These are phyloP conservation scores for Trichoderma reesei DNA, from an alignment of 495 filamentous ascomycete species.

Conservation along the genomic window DNA sequence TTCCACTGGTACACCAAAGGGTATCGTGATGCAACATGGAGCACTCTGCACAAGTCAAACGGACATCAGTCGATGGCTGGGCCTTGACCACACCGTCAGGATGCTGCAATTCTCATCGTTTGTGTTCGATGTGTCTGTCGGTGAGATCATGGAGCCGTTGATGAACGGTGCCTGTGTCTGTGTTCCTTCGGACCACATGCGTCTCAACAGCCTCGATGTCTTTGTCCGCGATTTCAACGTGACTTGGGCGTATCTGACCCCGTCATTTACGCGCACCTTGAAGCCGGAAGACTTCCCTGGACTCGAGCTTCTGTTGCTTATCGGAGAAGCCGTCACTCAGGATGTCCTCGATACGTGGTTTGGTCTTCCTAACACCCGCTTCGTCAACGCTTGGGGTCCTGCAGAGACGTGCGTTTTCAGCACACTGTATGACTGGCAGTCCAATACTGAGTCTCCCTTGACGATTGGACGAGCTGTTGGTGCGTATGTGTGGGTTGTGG, in stretches of 20 bases:
- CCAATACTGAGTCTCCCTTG: constrained; percentile 17
- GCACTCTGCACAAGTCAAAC: not conserved
- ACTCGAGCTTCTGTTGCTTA: constrained; percentile 14
- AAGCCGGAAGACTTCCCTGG: constrained; percentile 15
- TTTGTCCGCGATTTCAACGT: constrained; percentile 16
- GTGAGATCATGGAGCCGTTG: not conserved
- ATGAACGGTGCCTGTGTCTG: constrained; percentile 1
- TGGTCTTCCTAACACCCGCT: constrained; percentile 8
- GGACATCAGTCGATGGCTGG: not conserved
- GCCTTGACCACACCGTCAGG: not conserved
- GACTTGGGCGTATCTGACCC: constrained; percentile 13
- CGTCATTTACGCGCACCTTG: constrained; percentile 11
- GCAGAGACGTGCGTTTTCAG: constrained; percentile 29
- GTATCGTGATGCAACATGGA: constrained; percentile 2
- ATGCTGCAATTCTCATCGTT: constrained; percentile 34
- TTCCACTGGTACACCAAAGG: not conserved
- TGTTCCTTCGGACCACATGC: constrained; percentile 2
- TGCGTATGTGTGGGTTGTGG: constrained; percentile 40
- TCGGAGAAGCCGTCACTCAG: constrained; percentile 17
- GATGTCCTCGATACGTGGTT: constrained; percentile 9
- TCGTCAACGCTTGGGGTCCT: constrained; percentile 48
- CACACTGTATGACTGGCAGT: constrained; percentile 25
- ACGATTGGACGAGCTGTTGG: constrained; percentile 30
- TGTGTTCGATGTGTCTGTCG: constrained; percentile 35
- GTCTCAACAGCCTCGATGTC: constrained; percentile 1